phyloP scores from a whole-genome alignment of 2,329 filamentous ascomycete species.

The Tolypocladium album region DNA sequence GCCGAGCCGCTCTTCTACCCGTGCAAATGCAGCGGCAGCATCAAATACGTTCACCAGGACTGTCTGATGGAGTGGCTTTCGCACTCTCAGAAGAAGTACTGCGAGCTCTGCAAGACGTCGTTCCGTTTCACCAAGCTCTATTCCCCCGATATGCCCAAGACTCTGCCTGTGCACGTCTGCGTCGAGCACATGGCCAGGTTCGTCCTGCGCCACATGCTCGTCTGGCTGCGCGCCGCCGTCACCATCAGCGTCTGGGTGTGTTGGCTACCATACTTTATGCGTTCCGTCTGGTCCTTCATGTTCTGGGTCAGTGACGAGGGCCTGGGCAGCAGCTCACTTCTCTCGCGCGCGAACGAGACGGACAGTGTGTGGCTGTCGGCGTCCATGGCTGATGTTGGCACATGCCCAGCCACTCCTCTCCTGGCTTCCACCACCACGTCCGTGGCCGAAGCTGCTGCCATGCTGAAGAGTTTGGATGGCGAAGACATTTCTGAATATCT shows the following conservation, averaged over 20 bases:
- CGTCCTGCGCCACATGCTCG: conserved; percentile 56
- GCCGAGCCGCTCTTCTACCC: conserved; percentile 91
- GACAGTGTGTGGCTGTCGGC: conserved; percentile 18
- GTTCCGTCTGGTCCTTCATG: conserved; percentile 82
- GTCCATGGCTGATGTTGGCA: conserved; percentile 13
- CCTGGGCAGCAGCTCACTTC: conserved; percentile 26
- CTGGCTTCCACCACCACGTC: conserved; percentile 20
- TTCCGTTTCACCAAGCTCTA: conserved; percentile 99
- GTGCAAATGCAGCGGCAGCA: conserved; percentile 98
- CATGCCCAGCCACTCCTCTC: conserved; percentile 24
- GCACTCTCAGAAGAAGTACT: conserved; percentile 98
- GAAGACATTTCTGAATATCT: conserved; percentile 22
- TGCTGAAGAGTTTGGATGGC: conserved; percentile 17
- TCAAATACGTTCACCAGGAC: conserved; percentile 96
- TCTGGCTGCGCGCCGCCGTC: conserved; percentile 68
- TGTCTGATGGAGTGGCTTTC: conserved; percentile 98
- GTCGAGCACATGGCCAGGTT: conserved; percentile 68
- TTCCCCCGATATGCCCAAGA: conserved; percentile 82
- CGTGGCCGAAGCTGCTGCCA: conserved; percentile 16
- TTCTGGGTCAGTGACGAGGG: conserved; percentile 91
- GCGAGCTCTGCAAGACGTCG: conserved; percentile 96
- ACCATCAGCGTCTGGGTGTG: conserved; percentile 83
- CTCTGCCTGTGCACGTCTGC: conserved; percentile 73
- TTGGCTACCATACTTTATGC: conserved; percentile 81
- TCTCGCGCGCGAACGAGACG: conserved; percentile 12